Base-by-base conservation (phyloP, 2,329 filamentous ascomycete genomes). In the Emergomyces pasteurianus region DNA sequence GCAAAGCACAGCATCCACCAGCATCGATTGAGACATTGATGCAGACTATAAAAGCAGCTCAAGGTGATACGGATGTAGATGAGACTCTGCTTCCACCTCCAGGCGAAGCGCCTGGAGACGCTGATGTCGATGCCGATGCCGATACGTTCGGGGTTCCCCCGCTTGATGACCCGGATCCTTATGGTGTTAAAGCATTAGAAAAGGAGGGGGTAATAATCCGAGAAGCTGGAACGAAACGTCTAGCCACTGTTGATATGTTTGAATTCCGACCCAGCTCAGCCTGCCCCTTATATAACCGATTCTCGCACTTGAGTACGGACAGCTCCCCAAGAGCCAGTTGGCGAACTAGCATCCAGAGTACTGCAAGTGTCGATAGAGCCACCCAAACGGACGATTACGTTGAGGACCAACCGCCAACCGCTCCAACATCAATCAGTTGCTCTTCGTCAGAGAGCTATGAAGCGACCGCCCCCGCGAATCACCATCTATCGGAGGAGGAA, bases 101-200 rank as follows among this genome's bases (percentile, higher is more conserved):
- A 7, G 83, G 85, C 7, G 86, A 88, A 14, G 84, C 90, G 0
- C 92, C 92, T 0, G 87, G 87, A 58, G 92, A 97, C 70, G 85
- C 80, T 60, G 81, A 86, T 49, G 67, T 88, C n/a, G n/a, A n/a
- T n/a, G n/a, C n/a, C 5, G 73, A 75, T 59, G 66, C 64, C 54
- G 68, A 82, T 56, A 71, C 79, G 36, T 96, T 96, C 75, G 92
- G 92, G 1, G 79, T 96, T 18, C 91, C 90, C 0, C 85, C 87
- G 64, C 75, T 79, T 3, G 85, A 91, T 60, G 92, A 97, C 67
- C 91, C 92, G 0, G 92, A 97, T 71, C 92, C 92, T 0, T 97
- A 89, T 70, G 92, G 92, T 28, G 88, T 96, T 31, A 82, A 92
- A 65, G 92, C 92, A 8, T 77, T 97, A n/a, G 90, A 96, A 71